A percentile compares a stretch with the other conserved stretches of the same genome.
These are phyloP conservation scores for Fusarium incarnatum DNA, from an alignment of 2,329 filamentous ascomycete genomes.

Conservation along the genomic window DNA sequence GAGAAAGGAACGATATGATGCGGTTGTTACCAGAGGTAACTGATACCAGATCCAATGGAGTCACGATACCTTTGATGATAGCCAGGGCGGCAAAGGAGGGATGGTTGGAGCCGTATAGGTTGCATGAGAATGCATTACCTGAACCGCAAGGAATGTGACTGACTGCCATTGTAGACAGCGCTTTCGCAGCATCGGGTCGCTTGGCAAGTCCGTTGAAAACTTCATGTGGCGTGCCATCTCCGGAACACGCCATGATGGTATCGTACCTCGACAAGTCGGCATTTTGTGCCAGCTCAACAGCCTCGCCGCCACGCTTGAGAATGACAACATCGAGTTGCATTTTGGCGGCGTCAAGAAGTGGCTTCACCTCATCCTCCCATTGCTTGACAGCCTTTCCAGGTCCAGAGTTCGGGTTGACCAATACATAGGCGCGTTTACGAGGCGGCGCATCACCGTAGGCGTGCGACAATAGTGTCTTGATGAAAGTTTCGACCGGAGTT, in stretches of 20 bases:
- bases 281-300: constrained; percentile 77
- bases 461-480: constrained; percentile 71
- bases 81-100: constrained; percentile 81
- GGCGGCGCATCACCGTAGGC: constrained; percentile 77
- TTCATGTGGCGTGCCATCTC: constrained; percentile 91
- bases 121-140: constrained; percentile 93
- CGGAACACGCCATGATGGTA: constrained; percentile 88
- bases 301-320: constrained; percentile 81
- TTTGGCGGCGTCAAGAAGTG: constrained; percentile 83
- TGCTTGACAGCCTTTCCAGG: constrained; percentile 79
- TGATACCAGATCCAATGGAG: constrained; percentile 85
- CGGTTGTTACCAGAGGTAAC: constrained; percentile 83
- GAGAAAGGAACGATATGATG: constrained; percentile 88
- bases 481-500: constrained; percentile 69
- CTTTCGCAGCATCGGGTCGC: constrained; percentile 78
- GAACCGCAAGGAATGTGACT: constrained; percentile 91
- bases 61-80: constrained; percentile 88
- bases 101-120: constrained; percentile 83
- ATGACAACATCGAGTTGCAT: constrained; percentile 80
- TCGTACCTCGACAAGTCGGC: constrained; percentile 86
- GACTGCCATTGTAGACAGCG: constrained; percentile 81
- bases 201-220: constrained; percentile 92
- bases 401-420: constrained; percentile 92
- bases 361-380: constrained; percentile 81
- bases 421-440: constrained; percentile 83